Base-by-base conservation (phyloP, 495 filamentous ascomycete species). In the Penicillium steckii region DNA sequence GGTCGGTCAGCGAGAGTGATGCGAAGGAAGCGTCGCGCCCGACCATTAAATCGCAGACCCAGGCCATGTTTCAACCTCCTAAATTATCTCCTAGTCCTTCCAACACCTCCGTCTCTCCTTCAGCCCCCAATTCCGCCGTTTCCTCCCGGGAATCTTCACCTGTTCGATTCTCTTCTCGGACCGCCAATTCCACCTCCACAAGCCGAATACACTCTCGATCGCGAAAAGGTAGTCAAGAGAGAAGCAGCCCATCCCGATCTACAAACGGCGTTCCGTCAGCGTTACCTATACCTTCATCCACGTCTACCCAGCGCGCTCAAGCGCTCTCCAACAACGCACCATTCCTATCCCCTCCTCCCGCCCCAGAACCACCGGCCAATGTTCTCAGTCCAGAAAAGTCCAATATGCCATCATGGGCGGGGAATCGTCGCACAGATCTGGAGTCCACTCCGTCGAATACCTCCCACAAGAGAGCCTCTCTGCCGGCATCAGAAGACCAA, bases 191-290 rank as follows among this genome's bases (percentile, higher is more conserved):
- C 15, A 60, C 60, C 17, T 57, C 68, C 6, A 56, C 55, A 23
- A 60, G 61, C 29, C 62, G 71, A 47, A 50, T 66, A 4, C 57
- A 72, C 10, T 73, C 78, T 43, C 75, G 80, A 53, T 86, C 88
- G 44, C 81, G 87, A 58, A 90, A 89, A 70, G 85, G 83, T 65
- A 76, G 79, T 49, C 80, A 85, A 52, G 89, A 92, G 47, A 70
- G 77, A 43, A 40, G 21, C 30, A 91, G 85, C 57, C 89, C 89
- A 1, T 74, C 73, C 48, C 79, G 88, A 60, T 32, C 71, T 17
- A 62, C 74, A 52, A 79, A 71, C 62, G 71, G 64, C 30, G 59
- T 69, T 3, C 65, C 55, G 26, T 59, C 60, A 43, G 75, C 38
- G 68, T 67, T 61, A 69, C 71, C 47, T 60, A 72, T 54, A 23